Evolutionary conservation across 176 grass and related monocot species (phyloP), one percentile per base, ranked within the genome.

Genomic region (Metroxylon sagu): DNA sequence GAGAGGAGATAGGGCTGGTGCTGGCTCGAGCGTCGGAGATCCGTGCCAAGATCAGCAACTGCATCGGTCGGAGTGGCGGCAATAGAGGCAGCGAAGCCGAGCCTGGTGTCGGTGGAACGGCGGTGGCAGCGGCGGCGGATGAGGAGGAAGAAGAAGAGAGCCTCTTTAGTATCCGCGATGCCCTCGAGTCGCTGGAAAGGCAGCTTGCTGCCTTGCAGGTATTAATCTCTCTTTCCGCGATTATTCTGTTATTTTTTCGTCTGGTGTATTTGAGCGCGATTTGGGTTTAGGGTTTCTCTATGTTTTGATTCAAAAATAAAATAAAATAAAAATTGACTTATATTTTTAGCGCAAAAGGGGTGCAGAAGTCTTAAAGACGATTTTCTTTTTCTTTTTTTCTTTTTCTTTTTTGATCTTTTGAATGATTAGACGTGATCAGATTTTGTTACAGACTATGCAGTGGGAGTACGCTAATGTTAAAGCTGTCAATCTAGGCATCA

Each of bases 1-100:
- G 84, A 61, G 87, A 87, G 70, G 84, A 88, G 84, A 88, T 91
- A 66, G 92, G 84, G 15, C 61, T 97, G 26, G 92, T 91, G 25
- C 75, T 97, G 17, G 87, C 81, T 26, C 77, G 83, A 19, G 87
- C 81, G 5, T 84, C 87, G 15, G 84, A 91, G 59, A 83, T 97
- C 15, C 77, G 87, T 65, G 55, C 80, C 78, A 83, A 72, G 73
- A 83, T 97, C 29, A 88, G 56, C 29, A 78, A 74, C 48, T 85
- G 92, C 63, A 72, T 81, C 35, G 48, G 53, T 48, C 48, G 57
- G 18, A 71, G 28, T 26, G 66, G 56, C 23, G 57, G 26, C 19
- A 27, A 39, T 50, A 7, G 5, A 58, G 58, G 26, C 27, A 35
- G 35, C 16, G 4, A 63, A 31, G 23, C 51, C 35, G 35, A 43